A percentile compares a stretch with the other conserved stretches of the same genome.
These are phyloP conservation scores for Ceratobasidium sp. DNA, from an alignment of 1,284 basidiomycete species.

Conservation along the genomic window DNA sequence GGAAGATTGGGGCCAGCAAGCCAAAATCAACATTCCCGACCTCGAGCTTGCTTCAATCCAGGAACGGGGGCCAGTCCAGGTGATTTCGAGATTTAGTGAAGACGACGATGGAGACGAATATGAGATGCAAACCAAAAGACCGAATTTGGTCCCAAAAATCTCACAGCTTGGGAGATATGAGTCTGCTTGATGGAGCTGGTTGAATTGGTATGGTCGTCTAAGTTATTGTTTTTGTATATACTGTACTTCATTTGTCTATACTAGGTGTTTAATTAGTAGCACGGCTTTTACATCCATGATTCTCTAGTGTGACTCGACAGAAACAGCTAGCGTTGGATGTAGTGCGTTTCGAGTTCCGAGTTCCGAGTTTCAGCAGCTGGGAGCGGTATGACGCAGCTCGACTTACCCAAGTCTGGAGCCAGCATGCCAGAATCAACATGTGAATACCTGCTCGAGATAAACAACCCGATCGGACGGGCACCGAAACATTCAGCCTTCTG, in stretches of 20 bases:
- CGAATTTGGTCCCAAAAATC: slow-evolving; percentile 4
- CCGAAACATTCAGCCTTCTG: background rate
- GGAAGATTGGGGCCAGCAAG: slow-evolving; percentile 41
- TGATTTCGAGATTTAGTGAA: slow-evolving; percentile 39
- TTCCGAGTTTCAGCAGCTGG: background rate
- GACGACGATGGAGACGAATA: slow-evolving; percentile 17
- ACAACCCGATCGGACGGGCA: background rate
- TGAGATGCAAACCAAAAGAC: background rate
- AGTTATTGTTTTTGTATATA: background rate
- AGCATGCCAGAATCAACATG: background rate
- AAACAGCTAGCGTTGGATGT: too few relatives aligned
- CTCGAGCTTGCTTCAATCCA: slow-evolving; percentile 28
- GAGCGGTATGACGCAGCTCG: background rate
- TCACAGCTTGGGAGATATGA: slow-evolving; percentile 39
- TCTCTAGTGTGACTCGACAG: background rate
- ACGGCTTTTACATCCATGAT: background rate
- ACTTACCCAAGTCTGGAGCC: background rate
- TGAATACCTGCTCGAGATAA: background rate
- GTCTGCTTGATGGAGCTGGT: slow-evolving; percentile 1
- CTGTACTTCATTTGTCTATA: background rate
- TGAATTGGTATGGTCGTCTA: background rate
- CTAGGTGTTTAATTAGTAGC: background rate
- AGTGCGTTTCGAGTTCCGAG: too few relatives aligned
- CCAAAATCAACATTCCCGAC: slow-evolving; percentile 34
- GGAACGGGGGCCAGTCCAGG: slow-evolving; percentile 17